phyloP scores from a whole-genome alignment of 1,284 basidiomycete genomes.

The Pseudozyma hubeiensis region DNA sequence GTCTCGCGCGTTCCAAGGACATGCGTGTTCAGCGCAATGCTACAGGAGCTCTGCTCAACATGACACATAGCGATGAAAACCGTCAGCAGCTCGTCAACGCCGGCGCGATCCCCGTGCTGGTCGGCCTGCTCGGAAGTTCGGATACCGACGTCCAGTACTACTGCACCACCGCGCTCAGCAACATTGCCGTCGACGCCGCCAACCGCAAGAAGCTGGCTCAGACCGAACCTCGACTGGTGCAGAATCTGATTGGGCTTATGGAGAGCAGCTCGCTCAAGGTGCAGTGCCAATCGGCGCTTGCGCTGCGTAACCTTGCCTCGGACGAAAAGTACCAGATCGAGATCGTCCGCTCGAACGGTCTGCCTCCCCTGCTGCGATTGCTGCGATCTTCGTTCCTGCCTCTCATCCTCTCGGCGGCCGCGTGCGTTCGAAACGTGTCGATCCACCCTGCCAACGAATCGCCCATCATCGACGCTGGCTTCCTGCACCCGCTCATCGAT shows the following conservation, averaged over 20 bases:
- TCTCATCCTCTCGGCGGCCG: constrained; percentile 97
- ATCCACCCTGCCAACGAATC: constrained; percentile 99
- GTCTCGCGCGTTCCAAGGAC: constrained; percentile 96
- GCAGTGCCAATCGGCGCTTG: constrained; percentile 97
- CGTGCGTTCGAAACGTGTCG: constrained; percentile 98
- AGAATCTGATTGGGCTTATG: constrained; percentile 95
- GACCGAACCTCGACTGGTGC: constrained; percentile 93
- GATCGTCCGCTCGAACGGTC: constrained; percentile 94
- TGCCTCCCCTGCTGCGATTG: constrained; percentile 90
- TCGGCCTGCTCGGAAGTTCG: constrained; percentile 91
- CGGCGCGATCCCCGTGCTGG: constrained; percentile 96
- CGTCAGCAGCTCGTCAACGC: constrained; percentile 98
- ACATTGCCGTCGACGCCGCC: constrained; percentile 78
- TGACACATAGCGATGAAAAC: constrained; percentile 98
- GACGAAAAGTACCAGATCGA: constrained; percentile 99
- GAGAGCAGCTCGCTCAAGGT: constrained; percentile 97
- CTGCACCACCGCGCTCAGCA: constrained; percentile 97
- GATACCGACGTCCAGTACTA: constrained; percentile 99
- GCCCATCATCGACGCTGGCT: constrained; percentile 98
- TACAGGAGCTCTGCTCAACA: constrained; percentile 96
- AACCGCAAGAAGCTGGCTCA: constrained; percentile 96
- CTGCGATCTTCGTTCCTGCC: constrained; percentile 97
- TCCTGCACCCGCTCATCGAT: constrained; percentile 94
- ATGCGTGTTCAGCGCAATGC: constrained; percentile 99
- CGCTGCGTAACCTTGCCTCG: constrained; percentile 93